Base-by-base conservation (phyloP, 345 rosid species). In the Brassica cretica region DNA sequence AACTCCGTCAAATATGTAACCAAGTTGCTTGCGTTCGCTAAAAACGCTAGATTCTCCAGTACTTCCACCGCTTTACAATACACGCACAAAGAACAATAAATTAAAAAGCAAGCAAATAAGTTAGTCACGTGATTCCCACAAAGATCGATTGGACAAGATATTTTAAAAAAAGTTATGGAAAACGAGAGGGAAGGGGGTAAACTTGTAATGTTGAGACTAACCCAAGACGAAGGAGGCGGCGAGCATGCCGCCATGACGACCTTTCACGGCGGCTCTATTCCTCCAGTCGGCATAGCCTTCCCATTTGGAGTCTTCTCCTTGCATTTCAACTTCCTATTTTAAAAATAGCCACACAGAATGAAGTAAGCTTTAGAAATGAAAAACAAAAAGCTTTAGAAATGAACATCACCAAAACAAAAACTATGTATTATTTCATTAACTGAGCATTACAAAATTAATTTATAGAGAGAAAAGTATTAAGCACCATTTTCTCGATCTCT, bases 11-110 rank as follows among this genome's bases (percentile, higher is more conserved):
- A 53, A 73, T 91, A 91, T 41, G 73, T n/a, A 73, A 91, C 96
- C 84, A 91, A 72, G 72, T 85, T 89, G 87, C 96, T 91, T 12
- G 93, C 93, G 78, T 88, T 91, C 62, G 91, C 91, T 81, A 91
- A 70, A 76, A 44, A 89, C 5, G 93, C 93, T 83, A 94, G 33
- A 82, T 92, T 94, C 88, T 94, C 98, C 84, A 92, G 30, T 74
- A 92, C 74, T 77, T 92, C 98, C 83, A 80, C 93, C 27, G 78
- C 98, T 90, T 67, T 63, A 77, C 71, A 70, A 70, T 5, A 75
- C 55, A 27, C 27, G 39, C 70, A 69, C 30, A 37, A 2, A 37
- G 4, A 37, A 37, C 58, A 8, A 58, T n/a, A 56, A 56, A 25
- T 5, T 11, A 8, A 58, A 24, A 66, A 16, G n/a, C 44, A 74